Base-by-base conservation (phyloP, 1,284 basidiomycete genomes). In the Sanghuangporus baumii region DNA sequence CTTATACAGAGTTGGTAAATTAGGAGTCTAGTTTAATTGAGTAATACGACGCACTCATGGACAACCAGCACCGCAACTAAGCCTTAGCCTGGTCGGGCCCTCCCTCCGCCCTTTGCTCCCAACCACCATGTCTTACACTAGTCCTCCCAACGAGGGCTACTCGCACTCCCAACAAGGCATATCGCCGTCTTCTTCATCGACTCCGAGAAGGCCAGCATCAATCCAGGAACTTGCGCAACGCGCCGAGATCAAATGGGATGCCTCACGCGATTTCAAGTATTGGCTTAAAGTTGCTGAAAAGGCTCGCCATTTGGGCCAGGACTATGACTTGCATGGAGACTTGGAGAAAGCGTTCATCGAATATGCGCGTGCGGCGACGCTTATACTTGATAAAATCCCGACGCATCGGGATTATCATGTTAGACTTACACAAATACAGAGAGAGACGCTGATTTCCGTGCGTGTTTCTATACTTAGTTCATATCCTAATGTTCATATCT, bases 321-420 rank as follows among this genome's bases (percentile, higher is more conserved):
- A 51, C n/a, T 26, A 55, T 52, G 65, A 64, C 46, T 61, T 66
- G 68, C 41, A 71, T 66, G 54, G 70, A 67, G 64, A 72, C 68
- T 64, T 72, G 69, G 55, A 71, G 63, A 16, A 73, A 66, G 60
- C 69, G 4, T 72, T 80, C 67, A 71, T 79, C 48, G 71, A 76
- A 56, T 74, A 73, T 59, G 78, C 77, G 26, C 72, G 74, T 26
- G 76, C 78, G 6, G 77, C 77, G 0, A 78, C 78, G 4, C 65
- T 79, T 64, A 77, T 79, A 38, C 73, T 79, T 11, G 77, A 79
- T 65, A 76, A 73, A 57, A 71, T 79, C 3, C 77, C 78, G 1
- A 70, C 70, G 2, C 78, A 79, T 65, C 69, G 72, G 57, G 73
- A 75, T 23, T 79, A 76, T 63, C 56, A 71, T 57, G 65, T 71